Conservation (phyloP, 768 basidiomycete species). For the Butyriboletus loyo region DNA sequence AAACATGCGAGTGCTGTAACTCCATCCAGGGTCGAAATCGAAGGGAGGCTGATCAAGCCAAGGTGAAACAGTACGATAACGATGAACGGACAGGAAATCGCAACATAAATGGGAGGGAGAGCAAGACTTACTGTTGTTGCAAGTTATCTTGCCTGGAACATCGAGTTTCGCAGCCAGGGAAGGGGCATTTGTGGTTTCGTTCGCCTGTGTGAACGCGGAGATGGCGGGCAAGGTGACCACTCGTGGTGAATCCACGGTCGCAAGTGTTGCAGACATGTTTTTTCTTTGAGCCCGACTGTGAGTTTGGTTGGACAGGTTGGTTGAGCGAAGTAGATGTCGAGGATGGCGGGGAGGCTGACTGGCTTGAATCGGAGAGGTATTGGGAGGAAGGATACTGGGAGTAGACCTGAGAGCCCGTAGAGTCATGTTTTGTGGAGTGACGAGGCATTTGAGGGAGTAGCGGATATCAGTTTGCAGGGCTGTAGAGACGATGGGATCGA, state of each 20-base stretch:
- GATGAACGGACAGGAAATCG: constrained; percentile 1
- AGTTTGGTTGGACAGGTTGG: not conserved
- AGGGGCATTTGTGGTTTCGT: constrained; percentile 89
- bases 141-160: constrained; percentile 91
- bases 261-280: constrained; percentile 69
- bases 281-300: constrained; percentile 24
- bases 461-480: constrained; percentile 23
- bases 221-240: constrained; percentile 85
- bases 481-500: constrained; percentile 27
- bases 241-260: constrained; percentile 79
- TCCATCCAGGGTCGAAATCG: constrained; percentile 14
- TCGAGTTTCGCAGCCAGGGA: constrained; percentile 90
- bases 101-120: not conserved
- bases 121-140: constrained; percentile 34
- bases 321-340: not conserved
- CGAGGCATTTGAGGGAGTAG: constrained; percentile 26
- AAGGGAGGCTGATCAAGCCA: constrained; percentile 3
- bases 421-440: constrained; percentile 29
- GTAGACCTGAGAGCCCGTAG: constrained; percentile 11
- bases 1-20: constrained; percentile 5
- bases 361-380: constrained; percentile 28
- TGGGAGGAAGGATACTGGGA: constrained; percentile 21
- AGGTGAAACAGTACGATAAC: not conserved
- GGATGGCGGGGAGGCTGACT: constrained; percentile 14
- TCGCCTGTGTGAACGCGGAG: constrained; percentile 90